These are phyloP conservation scores for Gossypium trilobum DNA, from an alignment of 441 rosid species.

Conservation along the genomic window DNA sequence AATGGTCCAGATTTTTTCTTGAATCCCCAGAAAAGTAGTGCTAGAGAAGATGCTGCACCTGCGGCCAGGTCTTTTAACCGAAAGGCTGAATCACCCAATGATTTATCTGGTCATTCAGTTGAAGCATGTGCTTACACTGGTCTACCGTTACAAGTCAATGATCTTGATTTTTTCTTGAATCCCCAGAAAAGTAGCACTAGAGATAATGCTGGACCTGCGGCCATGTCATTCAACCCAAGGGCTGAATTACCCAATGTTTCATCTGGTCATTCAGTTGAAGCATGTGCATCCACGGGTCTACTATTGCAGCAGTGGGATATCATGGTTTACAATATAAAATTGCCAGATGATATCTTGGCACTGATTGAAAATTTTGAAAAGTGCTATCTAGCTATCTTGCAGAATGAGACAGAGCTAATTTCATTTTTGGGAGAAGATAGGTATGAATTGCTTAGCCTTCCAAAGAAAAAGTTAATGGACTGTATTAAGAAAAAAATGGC, in stretches of 20 bases:
- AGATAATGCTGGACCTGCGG: constrained; percentile 27
- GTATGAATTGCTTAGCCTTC: constrained; percentile 35
- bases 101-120: constrained; percentile 20
- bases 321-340: constrained; percentile 30
- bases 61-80: constrained; percentile 18
- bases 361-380: constrained; percentile 35
- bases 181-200: constrained; percentile 43
- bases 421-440: constrained; percentile 28
- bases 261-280: constrained; percentile 20
- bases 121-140: constrained; percentile 21
- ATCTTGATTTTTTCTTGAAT: constrained; percentile 79
- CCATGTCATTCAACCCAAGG: constrained; percentile 17
- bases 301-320: constrained; percentile 28
- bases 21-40: constrained; percentile 56
- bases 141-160: constrained; percentile 49
- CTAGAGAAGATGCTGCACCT: constrained; percentile 26
- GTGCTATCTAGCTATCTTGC: constrained; percentile 35
- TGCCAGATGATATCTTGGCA: constrained; percentile 33
- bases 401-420: constrained; percentile 33
- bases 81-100: constrained; percentile 24
- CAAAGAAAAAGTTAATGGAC: constrained; percentile 41
- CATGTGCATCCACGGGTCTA: constrained; percentile 19
- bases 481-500: constrained; percentile 30
- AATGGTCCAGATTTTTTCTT: constrained; percentile 78
- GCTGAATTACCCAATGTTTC: constrained; percentile 27